Evolutionary conservation across 2,329 filamentous ascomycete genomes (phyloP).

Genomic region (Pseudopithomyces chartarum): DNA sequence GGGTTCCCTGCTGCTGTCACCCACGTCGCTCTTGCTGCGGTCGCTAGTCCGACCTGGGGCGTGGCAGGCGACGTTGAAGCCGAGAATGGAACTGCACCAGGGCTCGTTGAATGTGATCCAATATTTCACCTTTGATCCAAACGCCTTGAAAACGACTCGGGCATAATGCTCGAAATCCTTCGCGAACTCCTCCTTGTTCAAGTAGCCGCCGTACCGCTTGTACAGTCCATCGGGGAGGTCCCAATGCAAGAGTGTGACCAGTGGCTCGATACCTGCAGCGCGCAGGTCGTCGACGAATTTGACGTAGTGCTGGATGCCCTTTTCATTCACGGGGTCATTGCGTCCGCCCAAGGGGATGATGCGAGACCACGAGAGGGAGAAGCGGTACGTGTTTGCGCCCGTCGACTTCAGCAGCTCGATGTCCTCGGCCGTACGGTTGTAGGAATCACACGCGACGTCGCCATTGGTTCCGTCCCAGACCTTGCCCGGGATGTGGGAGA

Average conservation of each 20-base stretch:
- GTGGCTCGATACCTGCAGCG: conserved; percentile 75
- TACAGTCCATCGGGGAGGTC: conserved; percentile 80
- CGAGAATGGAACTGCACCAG: conserved; percentile 81
- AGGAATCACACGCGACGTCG: conserved; percentile 82
- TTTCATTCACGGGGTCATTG: conserved; percentile 78
- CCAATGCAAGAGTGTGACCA: conserved; percentile 88
- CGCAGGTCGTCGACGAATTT: conserved; percentile 79
- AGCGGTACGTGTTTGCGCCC: conserved; percentile 77
- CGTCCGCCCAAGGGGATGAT: conserved; percentile 86
- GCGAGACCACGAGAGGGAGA: conserved; percentile 82
- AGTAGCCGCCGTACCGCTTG: conserved; percentile 78
- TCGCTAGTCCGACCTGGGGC: conserved; percentile 84
- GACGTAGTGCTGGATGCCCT: conserved; percentile 77
- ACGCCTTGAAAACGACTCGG: conserved; percentile 72
- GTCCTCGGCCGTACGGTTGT: conserved; percentile 78
- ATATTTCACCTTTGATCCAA: conserved; percentile 76
- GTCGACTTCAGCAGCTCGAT: conserved; percentile 76
- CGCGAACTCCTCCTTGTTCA: conserved; percentile 82
- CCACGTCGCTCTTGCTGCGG: conserved; percentile 69
- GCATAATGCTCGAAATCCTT: conserved; percentile 82
- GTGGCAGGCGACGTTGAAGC: conserved; percentile 77
- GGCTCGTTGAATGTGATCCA: conserved; percentile 95
- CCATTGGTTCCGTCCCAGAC: conserved; percentile 79
- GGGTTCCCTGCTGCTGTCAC: conserved; percentile 76
- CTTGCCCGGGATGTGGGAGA: conserved; percentile 79